Percentiles rank a stretch among this genome's conserved stretches.
phyloP scores from a whole-genome alignment of 257 asterid genomes.

The Gentiana straminea region DNA sequence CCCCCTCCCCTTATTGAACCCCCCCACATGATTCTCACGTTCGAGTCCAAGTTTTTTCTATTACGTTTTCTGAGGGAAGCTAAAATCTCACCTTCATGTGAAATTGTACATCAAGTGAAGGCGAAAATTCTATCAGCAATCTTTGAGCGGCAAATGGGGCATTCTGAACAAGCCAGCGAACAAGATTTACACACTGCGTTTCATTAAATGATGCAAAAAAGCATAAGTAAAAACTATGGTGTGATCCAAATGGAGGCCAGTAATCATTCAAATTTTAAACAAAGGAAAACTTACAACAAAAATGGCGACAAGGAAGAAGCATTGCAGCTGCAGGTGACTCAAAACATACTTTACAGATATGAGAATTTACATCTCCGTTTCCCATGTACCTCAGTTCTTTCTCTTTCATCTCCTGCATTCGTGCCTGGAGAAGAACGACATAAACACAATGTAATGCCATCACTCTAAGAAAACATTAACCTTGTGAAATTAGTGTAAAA shows the following conservation, averaged over 20 bases:
- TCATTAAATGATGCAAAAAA: constrained; percentile 19
- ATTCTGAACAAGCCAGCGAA: constrained; percentile 77
- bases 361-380: constrained; percentile 74
- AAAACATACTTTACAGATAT: constrained; percentile 85
- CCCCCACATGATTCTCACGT: too few species aligned
- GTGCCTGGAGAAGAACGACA: constrained; percentile 40
- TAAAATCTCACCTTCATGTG: constrained; percentile 9
- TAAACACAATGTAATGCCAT: background rate
- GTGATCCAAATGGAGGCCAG: too few species aligned
- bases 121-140: constrained; percentile 87
- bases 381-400: constrained; percentile 60
- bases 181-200: constrained; percentile 79
- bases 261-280: too few species aligned
- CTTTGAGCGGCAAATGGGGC: constrained; percentile 80
- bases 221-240: constrained; percentile 7
- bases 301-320: constrained; percentile 99
- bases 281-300: constrained; percentile 59
- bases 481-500: background rate
- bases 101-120: constrained; percentile 39
- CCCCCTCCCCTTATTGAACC: too few species aligned
- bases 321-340: constrained; percentile 84
- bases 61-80: too few species aligned
- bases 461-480: background rate
- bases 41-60: too few species aligned
- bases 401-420: constrained; percentile 94